Conservation (phyloP, 371 early-diverging fungal genomes). For the Chytridium lagenaria region DNA sequence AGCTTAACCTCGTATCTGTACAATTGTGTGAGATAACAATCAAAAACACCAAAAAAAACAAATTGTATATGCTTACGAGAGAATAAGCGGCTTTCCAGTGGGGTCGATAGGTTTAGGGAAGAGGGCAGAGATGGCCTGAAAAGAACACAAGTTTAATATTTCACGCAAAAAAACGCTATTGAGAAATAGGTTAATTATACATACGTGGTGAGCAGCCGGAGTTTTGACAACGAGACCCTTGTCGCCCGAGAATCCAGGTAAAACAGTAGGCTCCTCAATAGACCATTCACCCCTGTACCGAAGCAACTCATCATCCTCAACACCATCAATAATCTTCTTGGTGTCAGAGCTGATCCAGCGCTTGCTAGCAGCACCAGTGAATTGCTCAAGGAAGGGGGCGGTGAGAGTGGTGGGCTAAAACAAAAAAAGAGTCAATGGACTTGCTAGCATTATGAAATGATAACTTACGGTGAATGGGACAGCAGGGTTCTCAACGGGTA, state of each 20-base stretch:
- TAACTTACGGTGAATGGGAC: constrained; percentile 6
- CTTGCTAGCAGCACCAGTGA: constrained; percentile 41
- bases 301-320: constrained; percentile 62
- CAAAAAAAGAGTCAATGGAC: background rate
- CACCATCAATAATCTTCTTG: constrained; percentile 64
- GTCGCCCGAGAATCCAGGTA: constrained; percentile 69
- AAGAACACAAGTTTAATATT: background rate
- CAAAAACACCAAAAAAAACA: background rate
- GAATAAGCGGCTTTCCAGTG: constrained; percentile 70
- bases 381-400: constrained; percentile 78
- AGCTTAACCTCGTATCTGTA: constrained; percentile 89
- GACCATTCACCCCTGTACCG: constrained; percentile 79
- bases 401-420: constrained; percentile 50
- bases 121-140: constrained; percentile 67
- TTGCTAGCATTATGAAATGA: background rate
- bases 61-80: constrained; percentile 81
- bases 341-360: constrained; percentile 75
- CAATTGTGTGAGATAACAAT: background rate
- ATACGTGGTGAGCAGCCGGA: constrained; percentile 67
- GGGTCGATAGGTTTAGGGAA: constrained; percentile 63
- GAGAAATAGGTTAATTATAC: constrained; percentile 7
- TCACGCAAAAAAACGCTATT: background rate
- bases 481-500: constrained; percentile 15
- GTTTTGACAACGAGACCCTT: constrained; percentile 72
- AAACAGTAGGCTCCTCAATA: constrained; percentile 67